Percentiles rank a stretch among this genome's conserved stretches.
Conservation (phyloP, 2,329 filamentous ascomycete genomes). For the Lachnellula willkommii region DNA sequence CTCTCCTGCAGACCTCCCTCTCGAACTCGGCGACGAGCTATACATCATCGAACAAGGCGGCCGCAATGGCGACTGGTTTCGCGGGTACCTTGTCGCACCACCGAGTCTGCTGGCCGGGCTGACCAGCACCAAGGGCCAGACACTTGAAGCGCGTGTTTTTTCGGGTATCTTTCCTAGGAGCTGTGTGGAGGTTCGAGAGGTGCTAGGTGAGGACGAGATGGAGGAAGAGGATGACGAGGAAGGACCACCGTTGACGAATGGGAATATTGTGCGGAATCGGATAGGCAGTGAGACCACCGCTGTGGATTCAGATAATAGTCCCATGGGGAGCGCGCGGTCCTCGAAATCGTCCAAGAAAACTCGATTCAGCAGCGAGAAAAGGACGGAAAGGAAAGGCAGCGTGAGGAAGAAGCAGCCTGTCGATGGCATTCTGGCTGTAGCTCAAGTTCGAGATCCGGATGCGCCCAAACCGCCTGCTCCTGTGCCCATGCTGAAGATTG, state of each 20-base stretch:
- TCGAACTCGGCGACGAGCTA: constrained; percentile 96
- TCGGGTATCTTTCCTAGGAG: constrained; percentile 96
- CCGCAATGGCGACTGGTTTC: constrained; percentile 79
- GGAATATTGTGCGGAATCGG: neutral
- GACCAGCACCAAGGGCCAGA: constrained; percentile 86
- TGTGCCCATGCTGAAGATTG: constrained; percentile 95
- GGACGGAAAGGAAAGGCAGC: constrained; percentile 13
- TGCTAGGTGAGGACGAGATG: constrained; percentile 69
- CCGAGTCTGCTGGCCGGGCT: constrained; percentile 88
- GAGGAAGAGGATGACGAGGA: constrained; percentile 29
- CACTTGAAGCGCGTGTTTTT: constrained; percentile 91
- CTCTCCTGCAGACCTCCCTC: constrained; percentile 81
- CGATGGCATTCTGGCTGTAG: constrained; percentile 20
- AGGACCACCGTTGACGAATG: constrained; percentile 11
- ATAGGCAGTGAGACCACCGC: constrained; percentile 12
- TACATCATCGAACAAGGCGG: constrained; percentile 98
- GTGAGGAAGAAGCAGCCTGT: constrained; percentile 15
- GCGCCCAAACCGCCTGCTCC: constrained; percentile 79
- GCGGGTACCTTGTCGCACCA: constrained; percentile 90
- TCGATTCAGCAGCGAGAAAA: constrained; percentile 3
- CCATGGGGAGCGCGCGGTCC: constrained; percentile 14
- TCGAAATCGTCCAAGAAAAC: constrained; percentile 10
- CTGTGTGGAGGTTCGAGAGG: constrained; percentile 91
- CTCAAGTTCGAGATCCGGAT: constrained; percentile 55
- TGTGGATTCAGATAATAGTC: constrained; percentile 13